Evolutionary conservation across 257 asterid species (phyloP).

Genomic region (Anisodus tanguticus): DNA sequence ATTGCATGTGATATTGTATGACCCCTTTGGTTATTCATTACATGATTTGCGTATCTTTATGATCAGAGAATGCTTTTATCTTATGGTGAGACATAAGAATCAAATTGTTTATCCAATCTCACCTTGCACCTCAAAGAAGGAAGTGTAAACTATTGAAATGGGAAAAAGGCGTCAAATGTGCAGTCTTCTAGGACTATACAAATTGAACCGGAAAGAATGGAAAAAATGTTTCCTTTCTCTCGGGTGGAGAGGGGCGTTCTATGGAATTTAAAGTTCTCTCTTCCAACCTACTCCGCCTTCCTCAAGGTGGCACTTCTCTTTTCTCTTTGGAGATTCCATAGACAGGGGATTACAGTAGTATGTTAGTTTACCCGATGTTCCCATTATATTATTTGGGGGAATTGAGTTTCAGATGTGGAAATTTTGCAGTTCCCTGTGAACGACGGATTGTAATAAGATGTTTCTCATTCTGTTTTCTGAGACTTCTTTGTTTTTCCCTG

Average conservation of each 20-base stretch:
- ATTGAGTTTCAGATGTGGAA: slow-evolving; percentile 10
- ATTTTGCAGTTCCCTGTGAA: neutral
- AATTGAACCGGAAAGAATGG: neutral
- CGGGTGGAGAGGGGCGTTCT: neutral
- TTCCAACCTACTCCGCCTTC: neutral
- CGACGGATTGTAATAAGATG: neutral
- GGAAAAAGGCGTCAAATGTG: neutral
- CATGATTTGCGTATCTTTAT: slow-evolving; percentile 23
- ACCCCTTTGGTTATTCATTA: slow-evolving; percentile 18
- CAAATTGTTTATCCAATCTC: neutral
- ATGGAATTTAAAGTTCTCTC: neutral
- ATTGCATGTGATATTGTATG: slow-evolving; percentile 8
- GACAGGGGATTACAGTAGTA: neutral
- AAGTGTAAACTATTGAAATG: neutral
- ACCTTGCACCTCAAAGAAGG: slow-evolving; percentile 10
- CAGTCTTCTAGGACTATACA: slow-evolving; percentile 2
- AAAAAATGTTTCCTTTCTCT: neutral
- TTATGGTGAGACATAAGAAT: neutral
- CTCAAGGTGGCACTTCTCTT: neutral
- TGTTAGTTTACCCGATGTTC: neutral
- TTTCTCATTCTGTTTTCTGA: slow-evolving; percentile 10
- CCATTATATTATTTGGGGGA: neutral
- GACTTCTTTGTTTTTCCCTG: neutral
- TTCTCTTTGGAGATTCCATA: neutral
- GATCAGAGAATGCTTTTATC: neutral